Conservation (phyloP, 2,329 filamentous ascomycete species). For the Penicillium italicum region DNA sequence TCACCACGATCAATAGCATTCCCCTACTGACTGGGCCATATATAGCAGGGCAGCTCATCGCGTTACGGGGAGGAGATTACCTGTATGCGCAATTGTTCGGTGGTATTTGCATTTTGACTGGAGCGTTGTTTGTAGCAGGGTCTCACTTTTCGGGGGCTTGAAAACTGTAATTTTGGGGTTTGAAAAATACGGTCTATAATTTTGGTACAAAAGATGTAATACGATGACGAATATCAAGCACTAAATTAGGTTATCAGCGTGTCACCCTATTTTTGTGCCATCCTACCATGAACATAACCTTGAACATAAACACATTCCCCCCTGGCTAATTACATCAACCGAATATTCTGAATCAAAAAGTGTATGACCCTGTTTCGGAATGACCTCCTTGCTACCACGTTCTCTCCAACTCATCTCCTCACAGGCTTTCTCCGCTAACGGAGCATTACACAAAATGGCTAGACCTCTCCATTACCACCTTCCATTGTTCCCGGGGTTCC, state of each 20-base stretch:
- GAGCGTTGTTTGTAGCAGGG: slow-evolving; percentile 6
- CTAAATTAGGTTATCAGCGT: neutral
- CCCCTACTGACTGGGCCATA: slow-evolving; percentile 47
- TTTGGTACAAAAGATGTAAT: no score
- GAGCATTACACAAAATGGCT: slow-evolving; percentile 2
- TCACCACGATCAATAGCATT: slow-evolving; percentile 45
- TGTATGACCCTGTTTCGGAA: neutral
- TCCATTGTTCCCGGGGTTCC: slow-evolving; percentile 8
- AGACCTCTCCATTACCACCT: slow-evolving; percentile 9
- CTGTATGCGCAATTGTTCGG: slow-evolving; percentile 46
- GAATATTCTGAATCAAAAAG: neutral
- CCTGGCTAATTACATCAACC: neutral
- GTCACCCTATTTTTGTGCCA: neutral
- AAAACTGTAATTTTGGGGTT: no score
- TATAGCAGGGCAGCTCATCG: slow-evolving; percentile 47
- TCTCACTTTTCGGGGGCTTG: slow-evolving; percentile 8
- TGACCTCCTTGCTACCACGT: neutral
- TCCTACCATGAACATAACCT: neutral
- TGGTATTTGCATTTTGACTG: slow-evolving; percentile 22
- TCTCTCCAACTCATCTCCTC: neutral
- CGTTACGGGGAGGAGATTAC: slow-evolving; percentile 41
- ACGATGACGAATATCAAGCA: neutral
- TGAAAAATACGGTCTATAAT: no score
- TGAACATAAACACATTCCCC: neutral
- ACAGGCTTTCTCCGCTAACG: neutral